phyloP scores from a whole-genome alignment of 2,329 filamentous ascomycete species.

The Parascedosporium putredinis region DNA sequence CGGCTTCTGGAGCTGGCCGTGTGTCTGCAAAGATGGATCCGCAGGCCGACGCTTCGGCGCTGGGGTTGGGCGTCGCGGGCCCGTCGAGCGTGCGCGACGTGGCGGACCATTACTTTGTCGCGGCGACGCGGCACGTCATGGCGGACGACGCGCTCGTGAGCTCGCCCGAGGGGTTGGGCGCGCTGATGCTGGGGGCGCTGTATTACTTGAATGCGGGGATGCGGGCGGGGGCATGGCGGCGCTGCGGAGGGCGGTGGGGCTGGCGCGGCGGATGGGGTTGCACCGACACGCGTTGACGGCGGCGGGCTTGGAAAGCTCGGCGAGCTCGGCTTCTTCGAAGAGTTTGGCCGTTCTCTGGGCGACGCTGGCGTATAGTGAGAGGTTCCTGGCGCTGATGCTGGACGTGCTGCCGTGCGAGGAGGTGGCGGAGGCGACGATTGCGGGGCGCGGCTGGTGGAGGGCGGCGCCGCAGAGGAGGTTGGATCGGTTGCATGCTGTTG shows the following conservation, averaged over 20 bases:
- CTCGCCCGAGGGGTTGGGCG: constrained; percentile 37
- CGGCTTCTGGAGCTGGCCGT: constrained; percentile 34
- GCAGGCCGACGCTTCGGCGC: constrained; percentile 18
- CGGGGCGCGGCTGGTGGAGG: constrained; percentile 12
- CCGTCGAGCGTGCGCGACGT: not conserved
- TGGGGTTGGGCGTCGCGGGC: constrained; percentile 17
- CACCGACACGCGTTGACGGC: constrained; percentile 18
- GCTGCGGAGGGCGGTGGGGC: constrained; percentile 21
- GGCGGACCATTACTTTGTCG: not conserved
- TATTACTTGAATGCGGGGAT: constrained; percentile 36
- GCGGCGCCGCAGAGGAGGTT: constrained; percentile 11
- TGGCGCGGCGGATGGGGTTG: not conserved
- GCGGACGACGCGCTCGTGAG: constrained; percentile 33
- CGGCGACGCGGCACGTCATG: constrained; percentile 22
- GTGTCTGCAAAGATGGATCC: constrained; percentile 35
- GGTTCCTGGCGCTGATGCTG: constrained; percentile 27
- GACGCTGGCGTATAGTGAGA: constrained; percentile 25
- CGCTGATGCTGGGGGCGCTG: constrained; percentile 36
- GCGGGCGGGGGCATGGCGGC: constrained; percentile 34
- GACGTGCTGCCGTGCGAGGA: constrained; percentile 26
- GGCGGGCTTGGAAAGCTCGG: constrained; percentile 24
- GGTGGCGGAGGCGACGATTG: constrained; percentile 14
- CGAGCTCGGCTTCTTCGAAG: no score
- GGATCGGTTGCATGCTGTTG: not conserved
- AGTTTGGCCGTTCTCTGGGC: constrained; percentile 22